Evolutionary conservation across 1,139 yeast species (phyloP), one percentile per base, ranked within the genome.

Genomic region (Sugiyamaella sp.): DNA sequence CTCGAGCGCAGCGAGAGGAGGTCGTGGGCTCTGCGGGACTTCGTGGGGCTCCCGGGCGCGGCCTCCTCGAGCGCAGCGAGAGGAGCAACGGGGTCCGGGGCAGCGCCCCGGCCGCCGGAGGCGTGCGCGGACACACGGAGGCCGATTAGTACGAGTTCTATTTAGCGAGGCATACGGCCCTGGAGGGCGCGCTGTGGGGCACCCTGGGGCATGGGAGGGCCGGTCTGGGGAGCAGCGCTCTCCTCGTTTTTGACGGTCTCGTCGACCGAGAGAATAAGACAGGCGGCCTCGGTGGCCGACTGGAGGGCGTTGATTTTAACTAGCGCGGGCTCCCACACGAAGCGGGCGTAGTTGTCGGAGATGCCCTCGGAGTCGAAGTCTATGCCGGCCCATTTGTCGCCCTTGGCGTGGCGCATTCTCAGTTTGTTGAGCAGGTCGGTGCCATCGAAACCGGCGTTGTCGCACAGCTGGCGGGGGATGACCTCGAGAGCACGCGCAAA

Each of bases 281-380:
- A 86, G 6, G 98, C 96, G 38, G 99, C 99, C 71, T 93, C 99
- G n/a, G 97, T 86, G 22, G 99, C 99, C 63, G 95, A 85, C 68
- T 84, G 86, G 58, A 95, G 75, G n/a, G 99, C 97, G 70, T 93
- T 95, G 60, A 84, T 81, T 74, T 93, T 93, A 51, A 93, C 96
- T 65, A 93, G 80, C 38, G 97, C 85, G 3, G 99, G 99, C 72
- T 93, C 99, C 99, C 99, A 93, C 57, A 93, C 95, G 68, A 89
- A 93, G 59, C 79, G 82, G 56, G 81, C 84, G 77, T 90, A 82
- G 70, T 90, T 93, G 73, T 93, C 85, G 47, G 93, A 91, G 58
- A 91, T 86, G 10, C 67, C 66, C 69, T 90, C 99, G 60, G 82
- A 80, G 58, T 84, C 88, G 75, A 93, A 91, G 73, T 93, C 97